A percentile compares a stretch with the other conserved stretches of the same genome.
Conservation (phyloP, 2,329 filamentous ascomycete species). For the Trichoderma sp. region DNA sequence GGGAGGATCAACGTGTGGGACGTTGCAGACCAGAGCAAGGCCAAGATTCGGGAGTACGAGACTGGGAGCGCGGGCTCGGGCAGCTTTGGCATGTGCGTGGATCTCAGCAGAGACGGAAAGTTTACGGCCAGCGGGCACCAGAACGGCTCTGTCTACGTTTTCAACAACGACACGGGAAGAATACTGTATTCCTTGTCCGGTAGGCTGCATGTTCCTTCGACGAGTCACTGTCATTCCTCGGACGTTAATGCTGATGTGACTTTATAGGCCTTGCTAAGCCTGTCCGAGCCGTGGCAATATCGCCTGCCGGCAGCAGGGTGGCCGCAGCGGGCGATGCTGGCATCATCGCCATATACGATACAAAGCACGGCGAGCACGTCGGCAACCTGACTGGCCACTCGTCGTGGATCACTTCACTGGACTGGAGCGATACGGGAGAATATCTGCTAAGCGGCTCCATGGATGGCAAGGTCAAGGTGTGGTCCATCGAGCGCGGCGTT, state of each 20-base stretch:
- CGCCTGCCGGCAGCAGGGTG: slow-evolving; percentile 78
- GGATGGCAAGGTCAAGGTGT: slow-evolving; percentile 94
- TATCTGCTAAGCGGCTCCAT: slow-evolving; percentile 85
- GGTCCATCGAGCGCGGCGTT: slow-evolving; percentile 79
- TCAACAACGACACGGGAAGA: slow-evolving; percentile 86
- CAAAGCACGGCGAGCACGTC: slow-evolving; percentile 88
- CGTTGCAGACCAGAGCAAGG: slow-evolving; percentile 54
- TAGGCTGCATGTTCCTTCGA: slow-evolving; percentile 43
- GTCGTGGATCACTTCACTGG: slow-evolving; percentile 86
- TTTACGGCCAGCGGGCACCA: slow-evolving; percentile 92
- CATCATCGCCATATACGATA: slow-evolving; percentile 89
- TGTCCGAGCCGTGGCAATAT: slow-evolving; percentile 84
- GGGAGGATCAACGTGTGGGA: slow-evolving; percentile 92
- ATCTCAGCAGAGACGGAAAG: slow-evolving; percentile 75
- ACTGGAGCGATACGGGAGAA: slow-evolving; percentile 93
- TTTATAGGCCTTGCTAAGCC: slow-evolving; percentile 76
- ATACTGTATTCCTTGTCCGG: slow-evolving; percentile 83
- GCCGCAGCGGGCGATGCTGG: slow-evolving; percentile 88
- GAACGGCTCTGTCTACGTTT: slow-evolving; percentile 89
- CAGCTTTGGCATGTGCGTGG: slow-evolving; percentile 87
- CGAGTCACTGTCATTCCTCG: not conserved
- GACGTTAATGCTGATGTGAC: slow-evolving; percentile 26
- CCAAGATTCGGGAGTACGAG: slow-evolving; percentile 80
- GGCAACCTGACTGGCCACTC: slow-evolving; percentile 78
- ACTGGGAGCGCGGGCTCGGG: slow-evolving; percentile 71